Conservation (phyloP, 164 flowering plant genomes). For the Warburgia ugandensis region DNA sequence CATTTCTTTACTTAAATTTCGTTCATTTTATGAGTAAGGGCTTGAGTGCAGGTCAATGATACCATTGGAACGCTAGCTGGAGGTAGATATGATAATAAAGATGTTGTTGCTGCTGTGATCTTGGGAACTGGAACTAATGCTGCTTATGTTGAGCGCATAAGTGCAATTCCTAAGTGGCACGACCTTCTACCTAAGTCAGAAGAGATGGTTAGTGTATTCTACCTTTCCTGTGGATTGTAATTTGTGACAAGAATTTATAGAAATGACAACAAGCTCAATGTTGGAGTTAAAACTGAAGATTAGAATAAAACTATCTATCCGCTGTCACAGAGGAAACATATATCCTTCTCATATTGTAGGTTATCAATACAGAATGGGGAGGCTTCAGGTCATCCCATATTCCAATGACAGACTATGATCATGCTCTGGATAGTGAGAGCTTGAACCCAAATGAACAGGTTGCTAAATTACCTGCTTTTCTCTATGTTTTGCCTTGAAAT, state of each 20-base stretch:
- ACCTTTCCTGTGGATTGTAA: no score
- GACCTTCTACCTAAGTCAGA: constrained; percentile 84
- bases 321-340: no score
- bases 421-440: constrained; percentile 69
- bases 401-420: constrained; percentile 84
- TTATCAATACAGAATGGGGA: constrained; percentile 99
- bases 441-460: constrained; percentile 93
- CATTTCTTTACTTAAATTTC: no score
- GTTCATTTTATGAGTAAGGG: no score
- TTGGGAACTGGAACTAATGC: constrained; percentile 99
- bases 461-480: constrained; percentile 6
- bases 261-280: no score
- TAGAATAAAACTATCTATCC: no score
- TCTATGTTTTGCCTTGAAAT: background rate
- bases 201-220: constrained; percentile 63
- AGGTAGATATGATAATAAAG: constrained; percentile 58
- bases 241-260: no score
- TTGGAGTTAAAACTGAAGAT: no score
- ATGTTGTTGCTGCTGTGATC: constrained; percentile 86
- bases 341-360: no score
- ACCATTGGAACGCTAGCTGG: constrained; percentile 96
- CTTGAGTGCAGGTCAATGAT: constrained; percentile 71
- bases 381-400: constrained; percentile 85
- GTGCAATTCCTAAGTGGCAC: constrained; percentile 97
- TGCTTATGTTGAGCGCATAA: constrained; percentile 89